Evolutionary conservation across 2,329 filamentous ascomycete genomes (phyloP).

Genomic region (Cercospora brassicicola): DNA sequence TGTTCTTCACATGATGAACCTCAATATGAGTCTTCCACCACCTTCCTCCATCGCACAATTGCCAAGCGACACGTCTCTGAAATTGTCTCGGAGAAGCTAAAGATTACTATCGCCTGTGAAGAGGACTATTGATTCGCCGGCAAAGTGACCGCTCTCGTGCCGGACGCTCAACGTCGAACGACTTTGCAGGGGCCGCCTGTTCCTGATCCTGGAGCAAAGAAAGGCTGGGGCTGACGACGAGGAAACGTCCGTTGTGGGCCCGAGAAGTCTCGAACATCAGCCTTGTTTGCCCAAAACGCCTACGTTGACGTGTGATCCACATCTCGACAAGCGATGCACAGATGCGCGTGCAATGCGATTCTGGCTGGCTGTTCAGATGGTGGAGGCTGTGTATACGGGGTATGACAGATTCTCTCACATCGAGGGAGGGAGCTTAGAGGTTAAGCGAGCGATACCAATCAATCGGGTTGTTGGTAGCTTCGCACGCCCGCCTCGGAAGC

Average conservation of each 20-base stretch:
- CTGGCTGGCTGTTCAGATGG: neutral
- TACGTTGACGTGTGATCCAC: neutral
- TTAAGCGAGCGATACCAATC: neutral
- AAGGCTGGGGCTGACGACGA: neutral
- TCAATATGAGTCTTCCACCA: too few species aligned
- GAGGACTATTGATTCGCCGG: neutral
- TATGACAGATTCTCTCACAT: neutral
- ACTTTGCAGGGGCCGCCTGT: neutral
- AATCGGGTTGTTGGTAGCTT: neutral
- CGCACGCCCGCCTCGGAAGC: neutral
- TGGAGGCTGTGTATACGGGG: neutral
- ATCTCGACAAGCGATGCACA: neutral
- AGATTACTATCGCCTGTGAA: neutral
- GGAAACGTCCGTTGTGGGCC: neutral
- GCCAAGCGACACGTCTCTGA: neutral
- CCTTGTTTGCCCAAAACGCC: neutral
- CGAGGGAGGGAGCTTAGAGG: neutral
- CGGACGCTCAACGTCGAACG: neutral
- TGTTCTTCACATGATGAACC: neutral
- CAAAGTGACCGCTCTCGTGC: neutral
- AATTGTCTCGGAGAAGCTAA: neutral
- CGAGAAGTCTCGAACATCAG: neutral
- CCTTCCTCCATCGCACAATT: neutral
- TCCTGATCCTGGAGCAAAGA: neutral
- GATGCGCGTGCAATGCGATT: neutral